phyloP scores from a whole-genome alignment of 768 basidiomycete species.

The Lentinula lateritia region DNA sequence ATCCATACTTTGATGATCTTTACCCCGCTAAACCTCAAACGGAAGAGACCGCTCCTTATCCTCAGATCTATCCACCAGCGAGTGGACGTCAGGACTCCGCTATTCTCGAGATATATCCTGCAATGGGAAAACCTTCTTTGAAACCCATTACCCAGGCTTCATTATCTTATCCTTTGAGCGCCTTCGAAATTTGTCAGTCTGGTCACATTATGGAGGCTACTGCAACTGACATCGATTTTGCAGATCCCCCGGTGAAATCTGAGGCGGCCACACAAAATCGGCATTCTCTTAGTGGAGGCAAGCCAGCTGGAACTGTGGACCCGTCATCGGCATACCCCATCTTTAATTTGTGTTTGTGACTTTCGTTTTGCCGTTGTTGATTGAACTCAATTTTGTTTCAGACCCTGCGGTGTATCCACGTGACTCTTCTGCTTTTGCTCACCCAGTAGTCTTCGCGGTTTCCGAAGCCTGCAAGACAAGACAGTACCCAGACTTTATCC shows the following conservation, averaged over 20 bases:
- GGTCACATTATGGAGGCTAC: background rate
- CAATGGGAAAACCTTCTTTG: background rate
- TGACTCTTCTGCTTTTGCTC: slow-evolving; percentile 23
- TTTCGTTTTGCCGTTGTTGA: slow-evolving; percentile 31
- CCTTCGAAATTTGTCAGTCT: background rate
- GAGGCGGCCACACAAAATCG: background rate
- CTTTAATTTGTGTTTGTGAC: slow-evolving; percentile 26
- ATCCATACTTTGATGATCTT: slow-evolving; percentile 24
- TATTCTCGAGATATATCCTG: background rate
- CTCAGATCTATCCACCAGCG: slow-evolving; percentile 7
- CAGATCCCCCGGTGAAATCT: background rate
- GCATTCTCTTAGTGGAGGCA: background rate
- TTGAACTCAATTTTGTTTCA: slow-evolving; percentile 13
- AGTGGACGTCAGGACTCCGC: background rate
- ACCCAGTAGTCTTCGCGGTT: background rate
- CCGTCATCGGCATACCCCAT: slow-evolving; percentile 17
- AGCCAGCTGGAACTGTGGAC: background rate
- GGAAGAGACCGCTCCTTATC: slow-evolving; percentile 21
- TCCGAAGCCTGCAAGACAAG: background rate
- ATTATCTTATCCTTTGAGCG: background rate
- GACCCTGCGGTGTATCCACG: slow-evolving; percentile 38
- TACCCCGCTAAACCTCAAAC: slow-evolving; percentile 19
- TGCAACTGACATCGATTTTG: background rate
- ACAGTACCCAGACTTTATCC: slow-evolving; percentile 19
- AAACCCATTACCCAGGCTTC: background rate